A percentile compares a stretch with the other conserved stretches of the same genome.
Conservation (phyloP, 768 basidiomycete genomes). For the Tricholoma flavovirens region DNA sequence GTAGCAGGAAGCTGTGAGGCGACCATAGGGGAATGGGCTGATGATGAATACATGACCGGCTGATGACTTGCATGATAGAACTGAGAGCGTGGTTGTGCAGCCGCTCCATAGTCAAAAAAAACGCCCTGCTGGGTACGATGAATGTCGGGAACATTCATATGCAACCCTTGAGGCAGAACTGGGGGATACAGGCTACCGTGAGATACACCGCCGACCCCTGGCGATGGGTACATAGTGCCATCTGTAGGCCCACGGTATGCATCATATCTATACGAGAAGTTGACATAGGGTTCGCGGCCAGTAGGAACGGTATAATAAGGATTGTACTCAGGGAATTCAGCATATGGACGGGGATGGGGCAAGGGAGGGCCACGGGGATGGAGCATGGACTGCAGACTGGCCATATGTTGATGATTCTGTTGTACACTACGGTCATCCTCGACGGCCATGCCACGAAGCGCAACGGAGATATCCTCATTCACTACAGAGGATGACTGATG, state of each 20-base stretch:
- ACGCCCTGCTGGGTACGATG: slow-evolving; percentile 45
- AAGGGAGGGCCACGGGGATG: slow-evolving; percentile 38
- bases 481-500: slow-evolving; percentile 33
- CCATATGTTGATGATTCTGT: slow-evolving; percentile 11
- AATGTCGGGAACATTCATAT: slow-evolving; percentile 35
- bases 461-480: slow-evolving; percentile 50
- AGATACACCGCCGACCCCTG: slow-evolving; percentile 38
- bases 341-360: slow-evolving; percentile 44
- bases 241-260: slow-evolving; percentile 34
- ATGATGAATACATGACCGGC: slow-evolving; percentile 52
- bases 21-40: slow-evolving; percentile 46
- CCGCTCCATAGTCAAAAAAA: slow-evolving; percentile 54
- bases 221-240: slow-evolving; percentile 44
- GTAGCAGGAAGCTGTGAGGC: slow-evolving; percentile 42
- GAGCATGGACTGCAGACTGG: slow-evolving; percentile 22
- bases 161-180: slow-evolving; percentile 35
- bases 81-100: slow-evolving; percentile 45
- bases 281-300: slow-evolving; percentile 44
- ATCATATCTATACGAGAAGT: slow-evolving; percentile 56
- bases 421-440: slow-evolving; percentile 20
- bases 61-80: slow-evolving; percentile 58
- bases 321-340: slow-evolving; percentile 52
- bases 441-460: slow-evolving; percentile 44
- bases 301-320: slow-evolving; percentile 51
- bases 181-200: slow-evolving; percentile 45